Evolutionary conservation across 2,329 filamentous ascomycete species (phyloP), one percentile per base, ranked within the genome.

Genomic region (Penicillium sclerotigenum): DNA sequence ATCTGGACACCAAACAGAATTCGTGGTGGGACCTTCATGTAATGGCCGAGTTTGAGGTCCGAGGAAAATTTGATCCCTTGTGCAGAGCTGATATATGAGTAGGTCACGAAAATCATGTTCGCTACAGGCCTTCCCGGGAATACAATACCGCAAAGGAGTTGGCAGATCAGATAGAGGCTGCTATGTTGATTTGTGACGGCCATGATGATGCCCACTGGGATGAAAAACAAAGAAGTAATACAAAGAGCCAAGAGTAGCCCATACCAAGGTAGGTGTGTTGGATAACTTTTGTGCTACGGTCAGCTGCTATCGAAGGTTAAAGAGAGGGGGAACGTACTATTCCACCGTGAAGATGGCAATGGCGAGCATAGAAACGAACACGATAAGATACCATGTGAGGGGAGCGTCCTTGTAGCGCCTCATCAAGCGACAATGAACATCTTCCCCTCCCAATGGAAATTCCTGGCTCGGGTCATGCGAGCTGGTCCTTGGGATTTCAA

Each of bases 81-180:
- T 0, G 90, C 89, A 0, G 89, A 92, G 5, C 89, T 91, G 68
- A 94, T 94, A 73, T 94, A 95, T 59, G 90, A 90, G 70, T 94
- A 96, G 0, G 90, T 94, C 46, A 93, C 90, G 66, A 95, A 96
- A 34, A 95, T 89, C 91, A 95, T 95, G 73, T 95, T 94, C 48
- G 90, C 91, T 11, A 95, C 89, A 1, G 91, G 91, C 1, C 88
- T 87, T 28, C 91, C 91, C 0, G 90, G 90, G 70, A 95, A 95
- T 16, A 91, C 80, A 48, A 83, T 86, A 52, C 91, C 91, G 60
- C 89, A 93, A 61, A 94, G 87, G 55, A 95, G 82, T 73, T 94
- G 90, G 71, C 90, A 93, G 65, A 94, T 89, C 34, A 94, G 81
- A 71, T 93, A 94, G 62, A 93, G 90, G 71, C 87, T 90, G 73